These are phyloP conservation scores for Candida verbasci DNA, from an alignment of 805 yeast genomes.

Conservation along the genomic window DNA sequence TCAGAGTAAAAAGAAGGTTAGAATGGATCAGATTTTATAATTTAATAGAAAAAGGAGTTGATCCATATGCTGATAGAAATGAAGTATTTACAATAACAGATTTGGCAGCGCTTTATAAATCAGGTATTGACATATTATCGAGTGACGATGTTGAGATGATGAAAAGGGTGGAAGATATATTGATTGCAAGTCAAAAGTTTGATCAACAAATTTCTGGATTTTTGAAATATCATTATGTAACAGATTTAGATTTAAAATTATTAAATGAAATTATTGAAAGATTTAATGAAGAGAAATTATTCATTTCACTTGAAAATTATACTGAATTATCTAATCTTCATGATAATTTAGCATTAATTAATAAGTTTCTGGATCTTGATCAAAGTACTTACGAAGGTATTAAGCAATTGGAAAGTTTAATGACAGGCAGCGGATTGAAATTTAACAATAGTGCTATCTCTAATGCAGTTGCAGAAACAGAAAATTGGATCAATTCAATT, in stretches of 20 bases:
- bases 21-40: conserved; percentile 30
- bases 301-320: conserved; percentile 18
- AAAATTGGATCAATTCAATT: conserved; percentile 19
- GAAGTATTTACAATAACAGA: conserved; percentile 29
- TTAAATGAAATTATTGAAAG: conserved; percentile 20
- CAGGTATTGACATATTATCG: conserved; percentile 26
- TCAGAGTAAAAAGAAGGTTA: conserved; percentile 29
- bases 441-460: conserved; percentile 13
- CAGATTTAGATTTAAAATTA: conserved; percentile 9
- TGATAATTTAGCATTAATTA: conserved; percentile 14
- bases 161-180: conserved; percentile 17
- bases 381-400: conserved; percentile 16
- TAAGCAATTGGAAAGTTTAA: conserved; percentile 17
- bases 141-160: conserved; percentile 31
- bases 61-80: conserved; percentile 34
- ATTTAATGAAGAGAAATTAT: conserved; percentile 19
- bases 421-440: conserved; percentile 17
- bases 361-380: conserved; percentile 10
- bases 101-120: conserved; percentile 21
- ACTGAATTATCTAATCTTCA: conserved; percentile 26
- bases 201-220: conserved; percentile 15
- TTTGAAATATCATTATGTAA: conserved; percentile 14
- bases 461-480: conserved; percentile 14
- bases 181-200: conserved; percentile 21
- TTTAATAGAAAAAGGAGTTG: conserved; percentile 35